Base-by-base conservation (phyloP, 1,284 basidiomycete genomes). In the Naganishia sp. region DNA sequence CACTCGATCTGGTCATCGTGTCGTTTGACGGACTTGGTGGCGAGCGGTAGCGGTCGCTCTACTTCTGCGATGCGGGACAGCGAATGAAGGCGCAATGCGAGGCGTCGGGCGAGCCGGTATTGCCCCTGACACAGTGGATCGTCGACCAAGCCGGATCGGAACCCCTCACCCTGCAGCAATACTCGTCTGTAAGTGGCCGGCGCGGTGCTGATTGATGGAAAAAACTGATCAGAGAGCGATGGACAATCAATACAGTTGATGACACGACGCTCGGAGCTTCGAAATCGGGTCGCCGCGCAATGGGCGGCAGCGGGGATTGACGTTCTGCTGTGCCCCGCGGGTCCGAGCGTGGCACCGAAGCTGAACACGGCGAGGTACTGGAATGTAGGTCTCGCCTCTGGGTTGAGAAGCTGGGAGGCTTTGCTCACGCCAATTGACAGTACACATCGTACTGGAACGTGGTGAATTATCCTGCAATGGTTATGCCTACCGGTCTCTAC, bases 401-500 rank as follows among this genome's bases (percentile, higher is more conserved):
- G 3, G 21, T 32, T 23, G 17, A 13, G 45, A 18, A n/a, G 18
- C 4, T 32, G 28, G 28, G 1, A 25, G 32, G n/a, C 11, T 52
- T 52, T 6, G 17, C 25, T 23, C 10, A 41, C 45, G 43, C 35
- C 35, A 6, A 39, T n/a, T 53, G 68, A 65, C 25, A 32, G n/a
- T 90, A 88, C 72, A 89, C 89, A 0, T 81, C 81, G 72, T 70
- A 85, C 50, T 90, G 85, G 83, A 91, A 90, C 72, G 74, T 82
- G 5, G 82, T 89, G 32, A 89, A 91, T 73, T 89, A 86, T 71
- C 82, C 88, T 0, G 82, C 84, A 1, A 80, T 85, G n/a, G 79
- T 85, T 6, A 83, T 92, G 68, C 90, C 90, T 0, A 87, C 87
- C 0, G 84, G 86, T 0, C 69, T 72, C 65, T 82, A 75, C 56